Percentiles rank a stretch among this genome's conserved stretches.
These are phyloP conservation scores for Albugo laibachii DNA, from an alignment of 352 stramenopile species.

Conservation along the genomic window DNA sequence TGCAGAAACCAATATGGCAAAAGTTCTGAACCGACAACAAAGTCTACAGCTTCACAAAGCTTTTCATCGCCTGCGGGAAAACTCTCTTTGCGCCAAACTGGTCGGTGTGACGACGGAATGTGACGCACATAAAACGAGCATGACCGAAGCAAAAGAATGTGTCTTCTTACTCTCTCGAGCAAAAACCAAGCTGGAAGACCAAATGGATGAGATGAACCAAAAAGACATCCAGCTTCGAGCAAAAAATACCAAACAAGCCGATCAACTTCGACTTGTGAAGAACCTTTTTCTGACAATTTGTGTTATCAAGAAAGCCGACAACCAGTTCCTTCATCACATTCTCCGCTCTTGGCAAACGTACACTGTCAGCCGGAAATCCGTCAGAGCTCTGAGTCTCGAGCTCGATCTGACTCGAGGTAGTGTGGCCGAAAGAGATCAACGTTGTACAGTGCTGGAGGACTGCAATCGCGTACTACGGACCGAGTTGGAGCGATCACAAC, in stretches of 20 bases:
- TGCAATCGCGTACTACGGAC: conserved; percentile 51
- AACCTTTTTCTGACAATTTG: conserved; percentile 27
- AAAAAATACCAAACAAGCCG: conserved; percentile 20
- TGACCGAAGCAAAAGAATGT: conserved; percentile 46
- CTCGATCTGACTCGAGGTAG: conserved; percentile 31
- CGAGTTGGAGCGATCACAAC: conserved; percentile 56
- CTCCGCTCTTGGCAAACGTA: conserved; percentile 25
- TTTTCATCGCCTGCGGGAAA: too few relatives aligned
- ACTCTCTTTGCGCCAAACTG: too few relatives aligned
- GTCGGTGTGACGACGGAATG: not conserved
- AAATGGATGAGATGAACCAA: conserved; percentile 15
- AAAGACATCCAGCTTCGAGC: conserved; percentile 16
- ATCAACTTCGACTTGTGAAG: conserved; percentile 50
- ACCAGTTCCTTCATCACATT: conserved; percentile 15
- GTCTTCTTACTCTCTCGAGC: conserved; percentile 41
- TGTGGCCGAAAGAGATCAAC: conserved; percentile 32
- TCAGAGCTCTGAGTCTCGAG: conserved; percentile 25
- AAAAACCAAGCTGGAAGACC: conserved; percentile 39
- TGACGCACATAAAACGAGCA: conserved; percentile 10
- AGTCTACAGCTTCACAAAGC: too few relatives aligned
- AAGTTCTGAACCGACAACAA: too few relatives aligned
- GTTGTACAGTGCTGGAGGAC: conserved; percentile 38
- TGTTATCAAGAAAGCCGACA: not conserved
- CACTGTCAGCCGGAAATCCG: conserved; percentile 13
- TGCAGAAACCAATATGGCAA: too few relatives aligned